Evolutionary conservation across 2,329 filamentous ascomycete species (phyloP).

Genomic region (Trichoderma atrobrunneum): DNA sequence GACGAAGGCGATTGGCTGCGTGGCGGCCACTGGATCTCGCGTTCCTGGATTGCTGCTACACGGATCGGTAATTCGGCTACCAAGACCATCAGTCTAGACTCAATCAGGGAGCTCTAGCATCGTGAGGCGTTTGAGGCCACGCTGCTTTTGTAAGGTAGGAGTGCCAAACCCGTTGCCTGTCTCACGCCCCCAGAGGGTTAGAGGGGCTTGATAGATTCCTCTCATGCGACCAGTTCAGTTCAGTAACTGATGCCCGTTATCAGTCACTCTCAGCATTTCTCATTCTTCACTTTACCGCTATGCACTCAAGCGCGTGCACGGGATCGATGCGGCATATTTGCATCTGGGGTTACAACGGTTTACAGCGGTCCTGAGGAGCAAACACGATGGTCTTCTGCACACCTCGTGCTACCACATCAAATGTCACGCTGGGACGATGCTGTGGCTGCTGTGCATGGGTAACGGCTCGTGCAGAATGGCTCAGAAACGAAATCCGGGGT

Average conservation of each 20-base stretch:
- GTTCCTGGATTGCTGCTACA: conserved; percentile 19
- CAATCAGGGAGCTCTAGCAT: conserved; percentile 11
- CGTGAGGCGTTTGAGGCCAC: conserved; percentile 13
- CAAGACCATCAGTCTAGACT: background rate
- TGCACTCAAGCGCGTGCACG: background rate
- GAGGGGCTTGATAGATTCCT: background rate
- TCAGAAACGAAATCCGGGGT: background rate
- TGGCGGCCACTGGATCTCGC: conserved; percentile 1
- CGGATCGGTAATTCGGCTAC: conserved; percentile 15
- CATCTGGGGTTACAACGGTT: conserved; percentile 4
- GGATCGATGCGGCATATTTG: background rate
- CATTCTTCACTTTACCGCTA: background rate
- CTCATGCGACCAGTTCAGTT: background rate
- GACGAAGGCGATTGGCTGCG: conserved; percentile 2
- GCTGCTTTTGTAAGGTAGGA: conserved; percentile 16
- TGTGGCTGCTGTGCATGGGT: background rate
- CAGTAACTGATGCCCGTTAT: background rate
- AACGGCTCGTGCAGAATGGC: background rate
- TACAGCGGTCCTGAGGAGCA: background rate
- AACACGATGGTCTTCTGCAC: background rate
- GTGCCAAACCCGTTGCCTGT: background rate
- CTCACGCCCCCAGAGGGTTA: background rate
- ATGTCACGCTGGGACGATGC: background rate
- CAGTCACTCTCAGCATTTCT: background rate
- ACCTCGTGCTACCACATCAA: background rate